Percentiles rank a stretch among this genome's conserved stretches.
Evolutionary conservation across 164 flowering plant species (phyloP).

Genomic region (Chimonanthus praecox): DNA sequence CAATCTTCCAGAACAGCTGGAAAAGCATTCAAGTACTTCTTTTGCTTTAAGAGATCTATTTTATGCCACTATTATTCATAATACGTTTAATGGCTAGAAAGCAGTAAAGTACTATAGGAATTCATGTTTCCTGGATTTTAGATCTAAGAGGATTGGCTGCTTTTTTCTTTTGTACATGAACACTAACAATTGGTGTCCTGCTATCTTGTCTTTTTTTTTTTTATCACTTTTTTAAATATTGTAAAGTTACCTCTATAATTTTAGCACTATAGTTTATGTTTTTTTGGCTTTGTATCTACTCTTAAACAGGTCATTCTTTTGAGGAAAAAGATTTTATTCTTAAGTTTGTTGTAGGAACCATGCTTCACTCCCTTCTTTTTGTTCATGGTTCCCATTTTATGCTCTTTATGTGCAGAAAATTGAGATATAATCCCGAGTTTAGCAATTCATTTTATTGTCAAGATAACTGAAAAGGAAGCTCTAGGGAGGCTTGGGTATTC

Average conservation of each 20-base stretch:
- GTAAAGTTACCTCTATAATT: too few relatives aligned
- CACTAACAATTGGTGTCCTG: not conserved
- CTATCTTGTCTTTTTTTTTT: not conserved
- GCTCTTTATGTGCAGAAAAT: not conserved
- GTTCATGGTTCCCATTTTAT: not conserved
- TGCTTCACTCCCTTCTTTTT: not conserved
- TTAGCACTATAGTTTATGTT: not conserved
- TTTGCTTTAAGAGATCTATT: constrained; percentile 9
- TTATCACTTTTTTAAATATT: too few relatives aligned
- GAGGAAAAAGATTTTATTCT: not conserved
- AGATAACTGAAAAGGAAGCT: not conserved
- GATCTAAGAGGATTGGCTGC: not conserved
- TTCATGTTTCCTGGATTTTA: not conserved
- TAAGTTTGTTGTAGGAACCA: not conserved
- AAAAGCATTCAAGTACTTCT: constrained; percentile 58
- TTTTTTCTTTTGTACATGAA: not conserved
- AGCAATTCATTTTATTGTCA: not conserved
- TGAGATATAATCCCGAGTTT: not conserved
- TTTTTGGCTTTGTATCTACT: not conserved
- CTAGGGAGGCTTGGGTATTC: too few relatives aligned
- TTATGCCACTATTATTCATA: not conserved
- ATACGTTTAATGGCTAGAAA: not conserved
- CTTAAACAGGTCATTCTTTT: not conserved
- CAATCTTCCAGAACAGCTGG: constrained; percentile 78
- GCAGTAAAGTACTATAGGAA: not conserved